A percentile compares a stretch with the other conserved stretches of the same genome.
phyloP scores from a whole-genome alignment of 345 rosid species.

The Moricandia moricandioides region DNA sequence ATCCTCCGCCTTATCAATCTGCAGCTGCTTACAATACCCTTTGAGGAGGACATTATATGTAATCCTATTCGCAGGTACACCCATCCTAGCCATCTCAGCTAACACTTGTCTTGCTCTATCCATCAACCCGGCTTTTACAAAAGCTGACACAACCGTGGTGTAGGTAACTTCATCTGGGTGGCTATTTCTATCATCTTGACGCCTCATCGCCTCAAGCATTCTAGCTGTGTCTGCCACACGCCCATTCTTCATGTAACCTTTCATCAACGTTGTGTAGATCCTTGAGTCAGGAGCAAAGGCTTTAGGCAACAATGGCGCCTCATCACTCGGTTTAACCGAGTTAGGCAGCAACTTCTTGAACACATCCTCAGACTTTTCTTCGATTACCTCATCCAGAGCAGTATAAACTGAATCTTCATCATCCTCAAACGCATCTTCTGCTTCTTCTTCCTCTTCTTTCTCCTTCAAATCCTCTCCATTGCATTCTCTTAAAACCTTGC shows the following conservation, averaged over 20 bases:
- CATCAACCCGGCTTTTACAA: constrained; percentile 75
- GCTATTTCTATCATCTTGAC: constrained; percentile 57
- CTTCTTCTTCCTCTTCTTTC: constrained; percentile 42
- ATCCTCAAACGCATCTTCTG: constrained; percentile 27
- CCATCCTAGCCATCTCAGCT: constrained; percentile 70
- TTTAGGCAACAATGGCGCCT: constrained; percentile 69
- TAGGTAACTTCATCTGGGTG: constrained; percentile 90
- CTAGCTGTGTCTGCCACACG: constrained; percentile 68
- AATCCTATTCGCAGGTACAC: constrained; percentile 79
- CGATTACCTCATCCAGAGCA: constrained; percentile 19
- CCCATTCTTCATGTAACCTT: constrained; percentile 90
- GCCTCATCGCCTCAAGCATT: constrained; percentile 85
- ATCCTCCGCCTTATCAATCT: constrained; percentile 69
- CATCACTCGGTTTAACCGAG: constrained; percentile 36
- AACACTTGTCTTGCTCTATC: constrained; percentile 79
- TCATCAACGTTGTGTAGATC: constrained; percentile 85
- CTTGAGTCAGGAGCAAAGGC: constrained; percentile 66
- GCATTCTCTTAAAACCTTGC: constrained; percentile 62
- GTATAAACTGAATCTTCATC: constrained; percentile 11
- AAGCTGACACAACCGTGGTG: constrained; percentile 87
- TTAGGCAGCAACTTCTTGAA: constrained; percentile 73
- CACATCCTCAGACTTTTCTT: constrained; percentile 33
- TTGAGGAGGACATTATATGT: constrained; percentile 88
- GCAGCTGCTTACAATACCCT: constrained; percentile 84
- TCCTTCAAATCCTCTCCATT: constrained; percentile 46